Evolutionary conservation across 176 grass and related monocot genomes (phyloP).

Genomic region (Oryza longistaminata): DNA sequence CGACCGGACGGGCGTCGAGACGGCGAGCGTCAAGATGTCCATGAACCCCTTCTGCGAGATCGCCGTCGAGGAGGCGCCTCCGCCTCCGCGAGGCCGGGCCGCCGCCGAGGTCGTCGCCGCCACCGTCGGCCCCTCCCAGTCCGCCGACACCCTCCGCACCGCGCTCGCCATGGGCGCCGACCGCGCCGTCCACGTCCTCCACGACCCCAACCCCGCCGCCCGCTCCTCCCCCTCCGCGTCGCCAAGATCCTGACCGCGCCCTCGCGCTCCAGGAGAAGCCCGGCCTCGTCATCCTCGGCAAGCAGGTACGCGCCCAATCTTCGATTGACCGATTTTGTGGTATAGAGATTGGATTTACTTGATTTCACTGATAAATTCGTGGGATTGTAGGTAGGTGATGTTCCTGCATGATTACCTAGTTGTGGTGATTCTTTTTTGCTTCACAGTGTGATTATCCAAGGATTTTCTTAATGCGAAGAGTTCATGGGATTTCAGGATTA

Average conservation of each 20-base stretch:
- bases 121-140: slow-evolving; percentile 68
- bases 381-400: background rate
- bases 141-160: slow-evolving; percentile 85
- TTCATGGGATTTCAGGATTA: too few species aligned
- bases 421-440: background rate
- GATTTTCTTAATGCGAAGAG: background rate
- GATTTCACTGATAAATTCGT: background rate
- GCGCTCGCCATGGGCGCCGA: slow-evolving; percentile 96
- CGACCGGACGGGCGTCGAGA: slow-evolving; percentile 80
- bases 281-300: slow-evolving; percentile 76
- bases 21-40: slow-evolving; percentile 82
- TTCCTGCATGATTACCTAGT: background rate
- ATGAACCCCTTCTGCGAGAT: slow-evolving; percentile 99
- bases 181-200: slow-evolving; percentile 78
- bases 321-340: background rate
- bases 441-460: background rate
- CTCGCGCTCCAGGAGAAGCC: slow-evolving; percentile 70
- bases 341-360: background rate
- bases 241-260: slow-evolving; percentile 75
- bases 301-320: slow-evolving; percentile 55
- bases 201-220: slow-evolving; percentile 43
- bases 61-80: slow-evolving; percentile 81
- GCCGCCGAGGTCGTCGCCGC: slow-evolving; percentile 76
- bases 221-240: slow-evolving; percentile 73
- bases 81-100: slow-evolving; percentile 70